Evolutionary conservation across 2,329 filamentous ascomycete species (phyloP), one percentile per base, ranked within the genome.

Genomic region (Monosporascus sp.): DNA sequence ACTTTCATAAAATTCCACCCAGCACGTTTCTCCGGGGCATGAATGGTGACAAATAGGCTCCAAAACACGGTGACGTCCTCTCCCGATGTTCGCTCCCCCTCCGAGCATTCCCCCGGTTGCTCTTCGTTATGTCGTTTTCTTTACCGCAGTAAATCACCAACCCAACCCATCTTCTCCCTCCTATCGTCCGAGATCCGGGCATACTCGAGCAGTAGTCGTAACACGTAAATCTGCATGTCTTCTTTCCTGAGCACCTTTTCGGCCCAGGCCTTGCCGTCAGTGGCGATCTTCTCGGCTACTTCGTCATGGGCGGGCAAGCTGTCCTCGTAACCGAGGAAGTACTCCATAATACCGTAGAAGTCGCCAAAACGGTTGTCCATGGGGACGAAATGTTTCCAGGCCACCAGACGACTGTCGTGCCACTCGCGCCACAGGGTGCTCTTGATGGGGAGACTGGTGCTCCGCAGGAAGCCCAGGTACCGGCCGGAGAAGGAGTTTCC

Each of bases 331-430:
- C 86, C 86, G 5, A 89, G 64, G 62, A 92, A 91, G 64, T 90
- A 92, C 53, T 87, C 83, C 76, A 91, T 78, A 52, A 90, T 84
- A 44, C 82, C 84, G 56, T 85, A 91, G 62, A 88, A 79, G 60
- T 92, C 90, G 37, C 81, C 73, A 62, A 86, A 91, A 1, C 84
- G 81, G 63, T 82, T 88, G 65, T 91, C 87, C 80, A 93, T 85
- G 17, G 90, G 90, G 2, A 91, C 85, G 62, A 90, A 93, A 69
- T 94, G 90, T 63, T 84, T 83, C 89, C 90, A 94, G 0, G 87
- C 79, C 2, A 90, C 75, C 1, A 93, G 75, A 3, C 89, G 78
- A 45, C 79, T 81, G 66, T 92, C 88, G 64, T 92, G 89, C 90
- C 89, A 94, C 67, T 94, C 90, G 20, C 82, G 79, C 71, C 86